A percentile compares a stretch with the other conserved stretches of the same genome.
phyloP scores from a whole-genome alignment of 768 basidiomycete genomes.

The Cystofilobasidium macerans region DNA sequence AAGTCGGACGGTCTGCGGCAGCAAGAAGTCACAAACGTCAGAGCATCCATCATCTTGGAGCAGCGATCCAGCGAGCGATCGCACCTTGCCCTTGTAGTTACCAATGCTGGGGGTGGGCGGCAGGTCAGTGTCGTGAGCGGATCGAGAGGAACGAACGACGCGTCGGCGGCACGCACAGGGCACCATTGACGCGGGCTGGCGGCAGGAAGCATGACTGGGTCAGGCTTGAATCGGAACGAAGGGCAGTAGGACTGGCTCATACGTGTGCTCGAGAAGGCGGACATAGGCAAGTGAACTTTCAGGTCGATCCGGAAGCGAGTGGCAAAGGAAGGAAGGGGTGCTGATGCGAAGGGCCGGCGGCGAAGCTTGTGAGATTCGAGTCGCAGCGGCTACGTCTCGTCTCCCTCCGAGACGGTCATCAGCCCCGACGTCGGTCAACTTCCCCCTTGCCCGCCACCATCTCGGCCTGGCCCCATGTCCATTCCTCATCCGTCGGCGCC shows the following conservation, averaged over 20 bases:
- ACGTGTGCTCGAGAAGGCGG: background rate
- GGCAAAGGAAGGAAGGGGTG: too few species aligned
- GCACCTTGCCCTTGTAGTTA: constrained; percentile 1
- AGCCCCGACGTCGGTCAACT: too few species aligned
- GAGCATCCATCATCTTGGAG: background rate
- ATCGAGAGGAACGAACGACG: background rate
- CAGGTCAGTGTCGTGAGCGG: background rate
- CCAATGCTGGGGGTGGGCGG: background rate
- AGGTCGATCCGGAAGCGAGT: too few species aligned
- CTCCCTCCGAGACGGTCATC: too few species aligned
- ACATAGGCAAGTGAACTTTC: too few species aligned
- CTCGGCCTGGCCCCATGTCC: too few species aligned
- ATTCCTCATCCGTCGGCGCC: background rate
- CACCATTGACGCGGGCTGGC: constrained; percentile 6
- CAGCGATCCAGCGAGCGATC: background rate
- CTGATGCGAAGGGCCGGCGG: too few species aligned
- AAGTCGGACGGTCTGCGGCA: constrained; percentile 46
- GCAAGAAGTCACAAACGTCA: constrained; percentile 14
- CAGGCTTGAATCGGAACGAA: too few species aligned
- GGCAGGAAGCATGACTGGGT: too few species aligned
- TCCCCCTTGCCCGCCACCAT: too few species aligned
- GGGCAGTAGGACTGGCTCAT: background rate
- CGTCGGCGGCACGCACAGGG: background rate
- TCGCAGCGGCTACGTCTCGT: too few species aligned
- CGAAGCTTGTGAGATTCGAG: too few species aligned